Conservation (phyloP, 495 filamentous ascomycete species). For the Gamarada debralockiae region DNA sequence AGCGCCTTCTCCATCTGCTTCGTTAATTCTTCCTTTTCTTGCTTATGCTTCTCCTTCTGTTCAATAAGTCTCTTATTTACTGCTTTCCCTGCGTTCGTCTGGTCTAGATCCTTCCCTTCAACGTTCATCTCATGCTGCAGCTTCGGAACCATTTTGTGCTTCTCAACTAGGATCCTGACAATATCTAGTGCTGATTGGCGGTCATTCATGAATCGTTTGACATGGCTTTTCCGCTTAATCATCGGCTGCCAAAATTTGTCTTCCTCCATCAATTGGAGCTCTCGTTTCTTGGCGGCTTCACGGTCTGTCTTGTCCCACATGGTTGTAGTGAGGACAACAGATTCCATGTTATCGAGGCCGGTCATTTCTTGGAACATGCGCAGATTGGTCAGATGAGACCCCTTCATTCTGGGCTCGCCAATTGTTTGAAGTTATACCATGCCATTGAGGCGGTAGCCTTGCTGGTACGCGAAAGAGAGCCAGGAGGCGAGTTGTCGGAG, state of each 20-base stretch:
- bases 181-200: not conserved
- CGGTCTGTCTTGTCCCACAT: not conserved
- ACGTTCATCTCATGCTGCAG: not conserved
- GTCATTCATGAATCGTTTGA: not conserved
- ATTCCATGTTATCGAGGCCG: not conserved
- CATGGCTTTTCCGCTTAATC: conserved; percentile 1
- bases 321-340: not conserved
- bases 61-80: not conserved
- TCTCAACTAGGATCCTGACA: not conserved
- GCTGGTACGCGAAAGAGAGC: not conserved
- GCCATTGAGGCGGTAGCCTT: not conserved
- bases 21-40: not conserved
- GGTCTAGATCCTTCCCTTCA: not conserved
- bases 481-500: not conserved
- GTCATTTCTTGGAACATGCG: conserved; percentile 2
- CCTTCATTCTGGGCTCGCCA: not conserved
- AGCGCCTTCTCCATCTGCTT: conserved; percentile 1
- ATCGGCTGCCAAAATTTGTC: not conserved
- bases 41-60: not conserved
- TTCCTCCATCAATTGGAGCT: not conserved
- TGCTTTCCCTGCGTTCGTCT: not conserved
- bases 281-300: not conserved
- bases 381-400: not conserved
- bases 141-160: not conserved
- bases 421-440: not conserved